A percentile compares a stretch with the other conserved stretches of the same genome.
phyloP scores from a whole-genome alignment of 2,329 filamentous ascomycete species.

The Allantophomopsis cytisporea region DNA sequence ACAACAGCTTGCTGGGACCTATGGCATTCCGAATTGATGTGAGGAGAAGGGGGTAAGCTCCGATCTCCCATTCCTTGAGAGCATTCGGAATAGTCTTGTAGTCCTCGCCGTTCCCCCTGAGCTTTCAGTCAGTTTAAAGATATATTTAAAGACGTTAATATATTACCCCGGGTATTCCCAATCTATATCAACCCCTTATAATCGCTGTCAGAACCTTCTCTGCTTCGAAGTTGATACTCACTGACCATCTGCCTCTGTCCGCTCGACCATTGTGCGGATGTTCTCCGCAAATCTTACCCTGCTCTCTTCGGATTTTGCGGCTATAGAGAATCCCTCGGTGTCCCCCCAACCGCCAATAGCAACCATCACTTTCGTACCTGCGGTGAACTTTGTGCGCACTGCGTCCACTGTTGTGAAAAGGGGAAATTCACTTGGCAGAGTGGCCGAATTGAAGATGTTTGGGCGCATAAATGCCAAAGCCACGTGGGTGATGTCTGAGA shows the following conservation, averaged over 20 bases:
- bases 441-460: slow-evolving; percentile 31
- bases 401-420: slow-evolving; percentile 36
- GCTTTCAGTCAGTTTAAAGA: background rate
- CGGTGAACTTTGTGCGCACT: slow-evolving; percentile 32
- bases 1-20: slow-evolving; percentile 42
- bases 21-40: slow-evolving; percentile 42
- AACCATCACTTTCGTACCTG: slow-evolving; percentile 48
- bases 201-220: slow-evolving; percentile 4
- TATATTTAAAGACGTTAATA: slow-evolving; percentile 1
- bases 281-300: slow-evolving; percentile 49
- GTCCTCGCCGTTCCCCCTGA: slow-evolving; percentile 51
- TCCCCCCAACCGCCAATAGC: slow-evolving; percentile 69
- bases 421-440: slow-evolving; percentile 13
- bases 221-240: slow-evolving; percentile 3
- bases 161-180: slow-evolving; percentile 41
- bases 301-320: slow-evolving; percentile 33
- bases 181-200: slow-evolving; percentile 22
- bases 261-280: slow-evolving; percentile 46
- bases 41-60: slow-evolving; percentile 48
- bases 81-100: slow-evolving; percentile 52
- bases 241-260: slow-evolving; percentile 50
- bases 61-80: slow-evolving; percentile 44
- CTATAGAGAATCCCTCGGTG: slow-evolving; percentile 44
- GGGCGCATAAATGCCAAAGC: slow-evolving; percentile 44
- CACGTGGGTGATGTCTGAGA: slow-evolving; percentile 38